A percentile compares a stretch with the other conserved stretches of the same genome.
Evolutionary conservation across 129 eudicot species (phyloP).

Genomic region (Arctium lappa): DNA sequence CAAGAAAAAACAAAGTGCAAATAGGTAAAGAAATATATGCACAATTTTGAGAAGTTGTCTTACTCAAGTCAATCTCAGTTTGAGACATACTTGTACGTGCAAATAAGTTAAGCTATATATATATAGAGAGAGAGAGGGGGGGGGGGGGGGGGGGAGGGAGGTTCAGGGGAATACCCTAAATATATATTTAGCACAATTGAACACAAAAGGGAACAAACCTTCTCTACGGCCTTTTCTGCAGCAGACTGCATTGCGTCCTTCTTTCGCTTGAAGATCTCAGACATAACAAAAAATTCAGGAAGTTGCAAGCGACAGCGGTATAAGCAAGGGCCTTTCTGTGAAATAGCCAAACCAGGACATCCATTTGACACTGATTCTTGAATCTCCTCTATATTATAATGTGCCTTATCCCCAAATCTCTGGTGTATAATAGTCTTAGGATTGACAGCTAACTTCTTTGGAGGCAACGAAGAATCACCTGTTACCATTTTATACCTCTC

Average conservation of each 20-base stretch:
- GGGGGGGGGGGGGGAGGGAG: too few relatives aligned
- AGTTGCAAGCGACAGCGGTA: slow-evolving; percentile 76
- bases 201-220: slow-evolving; percentile 43
- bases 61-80: neutral
- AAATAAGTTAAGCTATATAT: neutral
- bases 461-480: slow-evolving; percentile 27
- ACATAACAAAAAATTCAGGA: slow-evolving; percentile 68
- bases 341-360: slow-evolving; percentile 67
- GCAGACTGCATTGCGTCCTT: slow-evolving; percentile 96
- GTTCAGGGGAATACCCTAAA: too few relatives aligned
- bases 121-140: too few relatives aligned
- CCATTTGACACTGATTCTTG: slow-evolving; percentile 47
- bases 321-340: slow-evolving; percentile 71
- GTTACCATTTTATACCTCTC: slow-evolving; percentile 37
- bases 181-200: neutral
- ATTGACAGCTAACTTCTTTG: slow-evolving; percentile 54
- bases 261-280: slow-evolving; percentile 56
- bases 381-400: slow-evolving; percentile 65
- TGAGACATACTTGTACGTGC: neutral
- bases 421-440: slow-evolving; percentile 83
- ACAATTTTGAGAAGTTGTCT: neutral
- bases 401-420: slow-evolving; percentile 64
- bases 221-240: slow-evolving; percentile 75
- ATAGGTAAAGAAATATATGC: neutral
- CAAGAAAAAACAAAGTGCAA: neutral